These are phyloP conservation scores for Thielaviopsis punctulata DNA, from an alignment of 2,329 filamentous ascomycete species.

Conservation along the genomic window DNA sequence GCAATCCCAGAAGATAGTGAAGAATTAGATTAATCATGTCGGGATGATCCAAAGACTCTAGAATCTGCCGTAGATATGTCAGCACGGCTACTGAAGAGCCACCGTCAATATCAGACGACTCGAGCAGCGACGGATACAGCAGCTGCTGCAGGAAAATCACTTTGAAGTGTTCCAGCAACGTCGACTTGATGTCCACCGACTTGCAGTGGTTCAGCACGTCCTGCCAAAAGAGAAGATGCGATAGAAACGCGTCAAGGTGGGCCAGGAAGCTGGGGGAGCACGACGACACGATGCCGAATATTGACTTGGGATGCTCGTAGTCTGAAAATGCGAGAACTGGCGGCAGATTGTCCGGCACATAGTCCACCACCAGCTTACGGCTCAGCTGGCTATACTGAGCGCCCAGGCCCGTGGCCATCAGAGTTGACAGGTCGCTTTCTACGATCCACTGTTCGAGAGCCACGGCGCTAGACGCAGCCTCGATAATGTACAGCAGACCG, in stretches of 20 bases:
- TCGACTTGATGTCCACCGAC: conserved; percentile 81
- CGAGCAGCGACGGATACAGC: conserved; percentile 85
- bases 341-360: conserved; percentile 57
- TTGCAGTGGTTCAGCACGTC: conserved; percentile 92
- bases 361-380: conserved; percentile 66
- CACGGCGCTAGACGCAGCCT: conserved; percentile 69
- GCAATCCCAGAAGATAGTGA: conserved; percentile 71
- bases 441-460: conserved; percentile 90
- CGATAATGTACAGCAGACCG: conserved; percentile 86
- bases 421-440: conserved; percentile 83
- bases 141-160: conserved; percentile 91
- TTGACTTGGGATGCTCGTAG: conserved; percentile 55
- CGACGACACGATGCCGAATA: conserved; percentile 55
- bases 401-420: conserved; percentile 92
- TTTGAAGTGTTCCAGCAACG: conserved; percentile 89
- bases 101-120: conserved; percentile 92
- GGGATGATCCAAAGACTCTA: conserved; percentile 81
- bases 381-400: conserved; percentile 51
- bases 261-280: conserved; percentile 59
- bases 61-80: conserved; percentile 77
- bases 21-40: conserved; percentile 90
- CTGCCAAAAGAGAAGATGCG: conserved; percentile 94
- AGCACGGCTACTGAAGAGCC: conserved; percentile 92
- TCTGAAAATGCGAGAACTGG: conserved; percentile 80
- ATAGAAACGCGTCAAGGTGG: conserved; percentile 87